Base-by-base conservation (phyloP, 2,329 filamentous ascomycete species). In the Colletotrichum navitas region DNA sequence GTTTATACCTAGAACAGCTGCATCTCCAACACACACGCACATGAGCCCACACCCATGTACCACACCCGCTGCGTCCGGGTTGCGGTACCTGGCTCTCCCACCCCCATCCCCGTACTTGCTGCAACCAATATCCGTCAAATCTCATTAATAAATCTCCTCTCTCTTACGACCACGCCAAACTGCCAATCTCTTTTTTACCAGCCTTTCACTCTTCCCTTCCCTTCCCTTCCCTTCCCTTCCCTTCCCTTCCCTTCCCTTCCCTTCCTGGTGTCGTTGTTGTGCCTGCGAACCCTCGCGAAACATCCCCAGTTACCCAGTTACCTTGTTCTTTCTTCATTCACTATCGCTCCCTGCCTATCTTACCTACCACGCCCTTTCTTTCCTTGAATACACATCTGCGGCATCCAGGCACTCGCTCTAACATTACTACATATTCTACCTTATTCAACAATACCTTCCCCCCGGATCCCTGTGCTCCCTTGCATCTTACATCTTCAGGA, bases 71-170 rank as follows among this genome's bases (percentile, higher is more conserved):
- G 47, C 43, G 60, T 63, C 59, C 58, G 45, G 65, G 45, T 29
- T 66, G 63, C 69, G 65, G 69, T 47, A 47, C 45, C 45, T 24
- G 18, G 63, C 67, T 39, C 43, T 55, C 62, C 52, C 43, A 59
- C 26, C 41, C 52, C 26, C 52, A 39, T 52, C 54, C 62, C 55
- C 34, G 51, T 56, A 68, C 65, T 14, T 18, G 26, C 32, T 55
- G 64, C 34, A 55, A 43, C 68, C 64, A 68, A 68, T 71, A 69
- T 63, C 65, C 58, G 62, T 62, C 63, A 71, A 63, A 64, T 71
- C 66, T 56, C 61, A 71, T 71, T 68, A 64, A 68, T 71, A 63
- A 71, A 68, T 68, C 68, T 68, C 66, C 65, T 68, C 69, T 63
- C 36, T 60, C 69, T 71, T 68, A 60, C 54, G 32, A 47, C 58